Conservation (phyloP, 495 filamentous ascomycete species). For the Aspergillus mulundensis region DNA sequence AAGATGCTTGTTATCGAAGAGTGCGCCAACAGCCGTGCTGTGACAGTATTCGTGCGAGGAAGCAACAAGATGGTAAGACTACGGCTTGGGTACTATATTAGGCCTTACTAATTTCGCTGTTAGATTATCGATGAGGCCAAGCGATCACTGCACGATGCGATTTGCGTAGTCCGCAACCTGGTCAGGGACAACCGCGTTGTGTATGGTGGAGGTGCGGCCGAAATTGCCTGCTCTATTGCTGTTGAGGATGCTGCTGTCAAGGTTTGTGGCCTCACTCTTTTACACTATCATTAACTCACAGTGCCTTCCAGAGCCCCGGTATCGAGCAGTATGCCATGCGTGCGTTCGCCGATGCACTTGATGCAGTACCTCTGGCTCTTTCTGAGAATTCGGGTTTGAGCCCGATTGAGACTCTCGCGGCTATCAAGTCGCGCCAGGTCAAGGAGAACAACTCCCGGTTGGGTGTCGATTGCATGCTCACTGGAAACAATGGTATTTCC, state of each 20-base stretch:
- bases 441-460: conserved; percentile 81
- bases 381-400: conserved; percentile 95
- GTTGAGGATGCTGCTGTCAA: conserved; percentile 94
- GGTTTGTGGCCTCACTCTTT: conserved; percentile 32
- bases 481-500: conserved; percentile 73
- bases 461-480: conserved; percentile 97
- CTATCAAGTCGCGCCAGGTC: conserved; percentile 92
- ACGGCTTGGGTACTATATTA: background rate
- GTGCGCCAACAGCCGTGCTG: conserved; percentile 94
- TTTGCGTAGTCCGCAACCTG: conserved; percentile 96
- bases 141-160: conserved; percentile 92
- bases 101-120: conserved; percentile 20
- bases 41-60: conserved; percentile 92
- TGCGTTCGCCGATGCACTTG: conserved; percentile 91
- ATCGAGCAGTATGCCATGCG: conserved; percentile 99
- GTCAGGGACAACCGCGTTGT: conserved; percentile 95
- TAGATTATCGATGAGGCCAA: conserved; percentile 99
- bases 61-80: conserved; percentile 95
- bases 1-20: conserved; percentile 99
- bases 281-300: background rate
- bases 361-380: conserved; percentile 92
- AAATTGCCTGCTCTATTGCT: conserved; percentile 95
- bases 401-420: conserved; percentile 90
- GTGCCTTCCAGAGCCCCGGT: conserved; percentile 65
- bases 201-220: conserved; percentile 96